phyloP scores from a whole-genome alignment of 1,284 basidiomycete species.

The Boletellus dicymbophilus region DNA sequence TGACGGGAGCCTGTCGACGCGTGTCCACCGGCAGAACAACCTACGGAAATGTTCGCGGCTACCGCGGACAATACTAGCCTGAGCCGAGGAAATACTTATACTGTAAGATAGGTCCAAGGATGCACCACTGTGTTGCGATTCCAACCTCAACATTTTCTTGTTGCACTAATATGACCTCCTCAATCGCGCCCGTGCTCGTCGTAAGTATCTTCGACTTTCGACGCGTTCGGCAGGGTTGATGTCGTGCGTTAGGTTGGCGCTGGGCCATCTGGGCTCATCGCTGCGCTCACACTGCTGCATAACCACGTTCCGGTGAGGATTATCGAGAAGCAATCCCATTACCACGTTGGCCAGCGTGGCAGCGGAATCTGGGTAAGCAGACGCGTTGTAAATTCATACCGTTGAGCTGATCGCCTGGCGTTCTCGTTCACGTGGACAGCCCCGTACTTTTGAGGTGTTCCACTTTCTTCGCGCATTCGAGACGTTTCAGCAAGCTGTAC shows the following conservation, averaged over 20 bases:
- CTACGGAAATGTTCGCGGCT: no score
- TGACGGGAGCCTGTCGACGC: no score
- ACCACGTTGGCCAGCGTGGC: conserved; percentile 28
- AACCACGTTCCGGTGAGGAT: conserved; percentile 41
- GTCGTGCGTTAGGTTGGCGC: neutral
- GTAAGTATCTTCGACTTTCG: conserved; percentile 4
- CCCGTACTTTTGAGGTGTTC: conserved; percentile 33
- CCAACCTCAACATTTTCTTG: no score
- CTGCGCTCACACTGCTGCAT: conserved; percentile 13
- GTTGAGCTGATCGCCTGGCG: neutral
- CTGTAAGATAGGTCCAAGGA: no score
- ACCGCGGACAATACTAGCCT: no score
- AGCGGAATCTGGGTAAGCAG: conserved; percentile 29
- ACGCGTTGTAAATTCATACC: neutral
- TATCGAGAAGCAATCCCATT: conserved; percentile 32
- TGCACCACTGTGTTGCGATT: neutral
- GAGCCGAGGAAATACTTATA: no score
- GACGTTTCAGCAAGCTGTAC: conserved; percentile 7
- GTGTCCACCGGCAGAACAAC: no score
- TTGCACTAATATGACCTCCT: conserved; percentile 10
- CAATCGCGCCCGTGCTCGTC: conserved; percentile 20
- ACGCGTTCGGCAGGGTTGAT: neutral
- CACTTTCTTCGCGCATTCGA: conserved; percentile 28
- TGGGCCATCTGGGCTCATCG: neutral
- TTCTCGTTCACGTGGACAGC: conserved; percentile 17